phyloP scores from a whole-genome alignment of 768 basidiomycete genomes.

The Serendipita vermifera region DNA sequence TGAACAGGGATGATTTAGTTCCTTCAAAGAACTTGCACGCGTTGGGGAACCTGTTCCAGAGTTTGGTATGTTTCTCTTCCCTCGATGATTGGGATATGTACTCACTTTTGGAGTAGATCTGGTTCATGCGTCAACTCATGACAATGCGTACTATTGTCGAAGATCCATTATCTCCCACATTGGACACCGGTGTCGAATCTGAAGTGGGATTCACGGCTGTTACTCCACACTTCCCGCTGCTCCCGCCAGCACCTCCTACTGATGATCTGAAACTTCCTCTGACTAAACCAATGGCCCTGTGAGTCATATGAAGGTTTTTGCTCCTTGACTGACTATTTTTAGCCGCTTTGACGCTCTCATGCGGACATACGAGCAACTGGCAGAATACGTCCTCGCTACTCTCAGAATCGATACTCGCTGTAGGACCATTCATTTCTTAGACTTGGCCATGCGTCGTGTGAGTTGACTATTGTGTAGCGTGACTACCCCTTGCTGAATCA shows the following conservation, averaged over 20 bases:
- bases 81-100: constrained; percentile 4
- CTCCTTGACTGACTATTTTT: constrained; percentile 9
- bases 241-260: constrained; percentile 27
- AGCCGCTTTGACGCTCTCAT: constrained; percentile 88
- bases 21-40: constrained; percentile 60
- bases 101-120: constrained; percentile 39
- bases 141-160: constrained; percentile 51
- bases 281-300: constrained; percentile 84
- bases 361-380: constrained; percentile 81
- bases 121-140: constrained; percentile 68
- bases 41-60: constrained; percentile 69
- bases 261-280: constrained; percentile 58
- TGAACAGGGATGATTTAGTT: constrained; percentile 56
- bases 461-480: constrained; percentile 9
- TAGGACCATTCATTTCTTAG: constrained; percentile 66
- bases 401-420: constrained; percentile 82
- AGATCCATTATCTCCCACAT: constrained; percentile 36
- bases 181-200: constrained; percentile 38
- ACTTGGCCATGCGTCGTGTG: constrained; percentile 65
- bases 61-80: constrained; percentile 47
- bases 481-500: background rate
- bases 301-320: constrained; percentile 23
- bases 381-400: constrained; percentile 74
- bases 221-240: constrained; percentile 35
- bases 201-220: constrained; percentile 28